Evolutionary conservation across 2,329 filamentous ascomycete genomes (phyloP), one percentile per base, ranked within the genome.

Genomic region (Akanthomyces muscarius): DNA sequence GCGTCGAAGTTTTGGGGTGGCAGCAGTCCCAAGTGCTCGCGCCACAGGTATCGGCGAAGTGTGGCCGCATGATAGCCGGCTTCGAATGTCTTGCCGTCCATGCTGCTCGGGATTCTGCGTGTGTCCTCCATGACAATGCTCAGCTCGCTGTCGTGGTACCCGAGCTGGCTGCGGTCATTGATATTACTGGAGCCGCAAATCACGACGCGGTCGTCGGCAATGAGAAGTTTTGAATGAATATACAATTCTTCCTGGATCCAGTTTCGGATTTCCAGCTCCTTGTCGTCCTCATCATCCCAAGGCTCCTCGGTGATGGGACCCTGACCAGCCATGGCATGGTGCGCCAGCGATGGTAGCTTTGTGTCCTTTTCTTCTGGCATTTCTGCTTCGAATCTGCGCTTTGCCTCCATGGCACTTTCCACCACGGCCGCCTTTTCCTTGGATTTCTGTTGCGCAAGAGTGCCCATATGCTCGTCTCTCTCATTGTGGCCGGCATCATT

Each of bases 241-340:
- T 99, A 99, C 2, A 98, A 84, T 75, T 99, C 94, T 73, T 99
- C 95, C 72, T 97, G 94, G 64, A 98, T 89, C 80, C 95, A 96
- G 72, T 96, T 91, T 61, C 89, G 84, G 63, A 92, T 89, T 74
- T 98, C 95, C 1, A 85, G 84, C 68, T 94, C 85, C 0, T 86
- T 78, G 4, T 89, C 80, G 18, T 90, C 89, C 18, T 92, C 80
- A 18, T 90, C 89, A 18, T 93, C 89, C 90, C 92, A 97, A 0
- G 78, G 70, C 74, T 96, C 91, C 11, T 91, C 87, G 4, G 70
- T 86, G 76, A 81, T 82, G 78, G 73, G 84, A 74, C 73, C 87
- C 6, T 74, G 69, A 7, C 70, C 84, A 25, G 89, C 83, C 91
- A 98, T 95, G 42, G 92, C 92, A 68, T 91, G 87, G 67, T 95